These are phyloP conservation scores for Brassica cretica DNA, from an alignment of 345 rosid species.

Conservation along the genomic window DNA sequence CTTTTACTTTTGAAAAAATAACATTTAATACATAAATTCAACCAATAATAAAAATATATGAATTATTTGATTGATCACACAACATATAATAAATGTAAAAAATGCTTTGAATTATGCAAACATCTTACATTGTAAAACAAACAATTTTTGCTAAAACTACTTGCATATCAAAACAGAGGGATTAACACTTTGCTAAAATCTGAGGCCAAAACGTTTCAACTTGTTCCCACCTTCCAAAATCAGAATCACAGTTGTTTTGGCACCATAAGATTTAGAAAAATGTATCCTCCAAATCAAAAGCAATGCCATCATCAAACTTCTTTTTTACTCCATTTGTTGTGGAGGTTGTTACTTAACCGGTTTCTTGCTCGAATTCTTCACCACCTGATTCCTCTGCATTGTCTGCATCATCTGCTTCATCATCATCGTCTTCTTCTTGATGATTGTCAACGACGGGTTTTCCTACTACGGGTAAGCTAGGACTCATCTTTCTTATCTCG, in stretches of 20 bases:
- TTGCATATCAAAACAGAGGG: no score
- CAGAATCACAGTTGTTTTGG: conserved; percentile 7
- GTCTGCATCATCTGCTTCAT: conserved; percentile 81
- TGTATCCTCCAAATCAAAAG: neutral
- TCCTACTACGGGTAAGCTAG: conserved; percentile 66
- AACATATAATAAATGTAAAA: no score
- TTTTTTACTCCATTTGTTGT: neutral
- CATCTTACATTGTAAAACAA: no score
- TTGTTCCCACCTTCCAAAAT: neutral
- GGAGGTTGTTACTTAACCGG: conserved; percentile 35
- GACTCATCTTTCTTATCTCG: conserved; percentile 72
- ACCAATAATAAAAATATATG: no score
- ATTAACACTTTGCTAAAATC: neutral
- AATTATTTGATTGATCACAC: no score
- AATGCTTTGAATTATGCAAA: no score
- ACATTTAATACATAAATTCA: no score
- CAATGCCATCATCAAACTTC: neutral
- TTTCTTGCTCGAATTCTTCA: conserved; percentile 95
- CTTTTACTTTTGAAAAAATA: no score
- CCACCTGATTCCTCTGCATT: conserved; percentile 94
- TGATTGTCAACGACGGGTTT: conserved; percentile 59
- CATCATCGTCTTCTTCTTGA: conserved; percentile 83
- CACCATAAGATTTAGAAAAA: neutral
- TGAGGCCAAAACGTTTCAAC: neutral
- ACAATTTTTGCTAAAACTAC: no score